These are phyloP conservation scores for Daldinia sp. DNA, from an alignment of 2,329 filamentous ascomycete species.

Conservation along the genomic window DNA sequence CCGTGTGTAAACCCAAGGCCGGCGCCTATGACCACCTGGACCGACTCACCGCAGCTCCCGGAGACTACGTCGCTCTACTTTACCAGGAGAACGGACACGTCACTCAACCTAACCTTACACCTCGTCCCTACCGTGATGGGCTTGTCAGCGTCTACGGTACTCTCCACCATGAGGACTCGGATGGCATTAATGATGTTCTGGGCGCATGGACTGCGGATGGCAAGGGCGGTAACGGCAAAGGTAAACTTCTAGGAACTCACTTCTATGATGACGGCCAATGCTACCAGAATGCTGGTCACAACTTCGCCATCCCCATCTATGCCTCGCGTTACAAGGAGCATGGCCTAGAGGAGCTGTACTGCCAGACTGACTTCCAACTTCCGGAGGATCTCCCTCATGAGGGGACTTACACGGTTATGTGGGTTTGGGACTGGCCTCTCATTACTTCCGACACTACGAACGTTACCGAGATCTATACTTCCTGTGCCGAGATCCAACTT, in stretches of 20 bases:
- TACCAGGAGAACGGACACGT: conserved; percentile 85
- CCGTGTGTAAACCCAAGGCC: conserved; percentile 73
- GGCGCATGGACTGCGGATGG: conserved; percentile 83
- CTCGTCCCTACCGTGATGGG: conserved; percentile 69
- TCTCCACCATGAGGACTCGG: conserved; percentile 61
- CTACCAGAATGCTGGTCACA: conserved; percentile 70
- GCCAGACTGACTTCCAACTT: conserved; percentile 84
- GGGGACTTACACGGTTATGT: conserved; percentile 84
- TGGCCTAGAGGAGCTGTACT: conserved; percentile 74
- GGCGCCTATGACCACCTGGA: conserved; percentile 68
- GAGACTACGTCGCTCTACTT: conserved; percentile 73
- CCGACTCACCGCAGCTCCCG: conserved; percentile 67
- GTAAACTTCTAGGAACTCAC: conserved; percentile 79
- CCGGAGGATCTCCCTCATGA: conserved; percentile 73
- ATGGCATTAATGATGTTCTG: conserved; percentile 67
- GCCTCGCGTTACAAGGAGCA: conserved; percentile 68
- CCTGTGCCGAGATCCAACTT: conserved; percentile 58
- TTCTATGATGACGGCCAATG: conserved; percentile 93
- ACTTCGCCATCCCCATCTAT: conserved; percentile 61
- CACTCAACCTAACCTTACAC: conserved; percentile 70
- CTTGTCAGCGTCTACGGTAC: conserved; percentile 83
- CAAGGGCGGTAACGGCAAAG: conserved; percentile 82
- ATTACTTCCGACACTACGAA: conserved; percentile 60
- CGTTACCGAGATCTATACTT: conserved; percentile 69
- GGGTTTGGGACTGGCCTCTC: conserved; percentile 95